Percentiles rank a stretch among this genome's conserved stretches.
These are phyloP conservation scores for Trichoderma cornu-damae DNA, from an alignment of 2,329 filamentous ascomycete genomes.

Conservation along the genomic window DNA sequence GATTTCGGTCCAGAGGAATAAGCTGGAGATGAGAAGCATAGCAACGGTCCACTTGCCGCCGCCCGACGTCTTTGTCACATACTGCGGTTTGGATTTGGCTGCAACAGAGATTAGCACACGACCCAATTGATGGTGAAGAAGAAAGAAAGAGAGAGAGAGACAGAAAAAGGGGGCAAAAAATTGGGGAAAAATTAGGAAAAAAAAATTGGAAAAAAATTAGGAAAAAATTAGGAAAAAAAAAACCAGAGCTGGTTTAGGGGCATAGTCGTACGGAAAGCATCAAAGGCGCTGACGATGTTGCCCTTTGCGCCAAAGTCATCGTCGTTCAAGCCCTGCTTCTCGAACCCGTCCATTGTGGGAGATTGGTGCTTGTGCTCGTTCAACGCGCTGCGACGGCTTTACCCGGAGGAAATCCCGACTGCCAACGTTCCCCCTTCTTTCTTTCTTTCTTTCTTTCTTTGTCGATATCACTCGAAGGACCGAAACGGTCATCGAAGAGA, in stretches of 20 bases:
- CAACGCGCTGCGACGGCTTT: neutral
- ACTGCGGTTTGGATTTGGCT: slow-evolving; percentile 96
- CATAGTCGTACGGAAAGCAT: slow-evolving; percentile 77
- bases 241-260: too few relatives aligned
- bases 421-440: too few relatives aligned
- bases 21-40: slow-evolving; percentile 66
- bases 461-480: neutral
- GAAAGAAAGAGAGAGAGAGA: too few relatives aligned
- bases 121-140: neutral
- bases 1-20: slow-evolving; percentile 75
- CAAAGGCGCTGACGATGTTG: slow-evolving; percentile 76
- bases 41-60: slow-evolving; percentile 92
- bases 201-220: too few relatives aligned
- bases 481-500: neutral
- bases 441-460: too few relatives aligned
- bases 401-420: neutral
- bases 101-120: slow-evolving; percentile 21
- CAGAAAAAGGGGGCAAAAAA: too few relatives aligned
- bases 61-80: slow-evolving; percentile 74
- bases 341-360: slow-evolving; percentile 70
- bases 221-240: too few relatives aligned
- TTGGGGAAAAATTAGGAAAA: too few relatives aligned
- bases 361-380: neutral
- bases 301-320: slow-evolving; percentile 72
- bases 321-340: slow-evolving; percentile 62